Percentiles rank a stretch among this genome's conserved stretches.
Conservation (phyloP, 176 grass and related monocot genomes). For the Musa schizocarpa region DNA sequence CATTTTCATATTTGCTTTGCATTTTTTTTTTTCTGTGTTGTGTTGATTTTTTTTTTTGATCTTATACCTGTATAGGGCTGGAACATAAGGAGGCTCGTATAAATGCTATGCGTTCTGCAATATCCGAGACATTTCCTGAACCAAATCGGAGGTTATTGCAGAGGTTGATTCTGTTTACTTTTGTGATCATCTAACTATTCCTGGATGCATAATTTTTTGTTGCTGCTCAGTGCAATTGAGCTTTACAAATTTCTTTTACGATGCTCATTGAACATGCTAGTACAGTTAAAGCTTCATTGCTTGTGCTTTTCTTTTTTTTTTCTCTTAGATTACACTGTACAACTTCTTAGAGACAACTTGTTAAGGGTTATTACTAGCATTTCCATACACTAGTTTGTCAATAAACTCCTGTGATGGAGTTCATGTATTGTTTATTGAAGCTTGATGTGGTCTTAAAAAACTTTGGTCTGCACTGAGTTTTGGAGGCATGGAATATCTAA, state of each 20-base stretch:
- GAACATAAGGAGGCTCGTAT: slow-evolving; percentile 72
- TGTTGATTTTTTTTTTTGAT: slow-evolving; percentile 18
- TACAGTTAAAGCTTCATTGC: no score
- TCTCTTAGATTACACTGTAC: no score
- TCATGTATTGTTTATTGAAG: no score
- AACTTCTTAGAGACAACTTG: no score
- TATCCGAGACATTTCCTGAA: slow-evolving; percentile 91
- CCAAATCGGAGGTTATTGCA: slow-evolving; percentile 81
- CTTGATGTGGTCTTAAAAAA: no score
- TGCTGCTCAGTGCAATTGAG: neutral
- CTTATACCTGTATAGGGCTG: slow-evolving; percentile 48
- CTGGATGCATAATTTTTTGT: neutral
- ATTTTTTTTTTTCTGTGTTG: neutral
- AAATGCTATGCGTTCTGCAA: slow-evolving; percentile 83
- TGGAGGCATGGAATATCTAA: no score
- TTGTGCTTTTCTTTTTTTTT: no score
- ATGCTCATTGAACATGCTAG: no score
- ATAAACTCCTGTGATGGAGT: no score
- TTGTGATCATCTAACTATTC: slow-evolving; percentile 12
- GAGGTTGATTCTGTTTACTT: slow-evolving; percentile 41
- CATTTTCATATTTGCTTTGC: neutral
- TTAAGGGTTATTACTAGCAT: no score
- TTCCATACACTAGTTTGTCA: no score
- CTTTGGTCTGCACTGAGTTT: no score
- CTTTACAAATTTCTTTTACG: neutral